Percentiles rank a stretch among this genome's conserved stretches.
These are phyloP conservation scores for Eimeria falciformis DNA, from an alignment of 169 alveolate genomes.

Conservation along the genomic window DNA sequence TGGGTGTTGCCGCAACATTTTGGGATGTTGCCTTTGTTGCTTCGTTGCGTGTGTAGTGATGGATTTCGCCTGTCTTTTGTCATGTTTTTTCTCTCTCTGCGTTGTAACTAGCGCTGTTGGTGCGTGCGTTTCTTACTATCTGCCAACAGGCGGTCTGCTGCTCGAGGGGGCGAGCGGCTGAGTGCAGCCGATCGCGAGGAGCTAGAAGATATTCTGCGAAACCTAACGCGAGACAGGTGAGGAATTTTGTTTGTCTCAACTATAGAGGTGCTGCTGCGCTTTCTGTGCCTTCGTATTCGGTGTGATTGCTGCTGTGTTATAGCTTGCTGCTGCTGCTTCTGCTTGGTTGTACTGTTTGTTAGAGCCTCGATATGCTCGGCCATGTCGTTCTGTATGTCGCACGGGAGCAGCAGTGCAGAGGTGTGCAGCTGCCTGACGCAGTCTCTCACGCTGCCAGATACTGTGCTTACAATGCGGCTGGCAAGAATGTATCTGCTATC, in stretches of 20 bases:
- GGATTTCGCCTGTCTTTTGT: background rate
- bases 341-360: background rate
- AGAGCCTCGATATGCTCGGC: slow-evolving; percentile 73
- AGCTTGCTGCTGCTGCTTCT: background rate
- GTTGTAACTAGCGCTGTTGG: background rate
- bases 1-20: background rate
- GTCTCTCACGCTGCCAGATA: slow-evolving; percentile 72
- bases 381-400: slow-evolving; percentile 74
- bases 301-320: background rate
- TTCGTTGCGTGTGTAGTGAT: no score
- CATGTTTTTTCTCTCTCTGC: background rate
- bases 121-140: background rate
- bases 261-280: no score
- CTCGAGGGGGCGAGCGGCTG: slow-evolving; percentile 75
- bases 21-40: background rate
- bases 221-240: slow-evolving; percentile 76
- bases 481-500: slow-evolving; percentile 84
- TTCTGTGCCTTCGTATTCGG: background rate
- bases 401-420: slow-evolving; percentile 72
- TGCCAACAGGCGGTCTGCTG: slow-evolving; percentile 56
- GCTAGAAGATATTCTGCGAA: slow-evolving; percentile 73
- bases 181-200: slow-evolving; percentile 70
- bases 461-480: slow-evolving; percentile 75
- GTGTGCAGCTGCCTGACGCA: slow-evolving; percentile 60
- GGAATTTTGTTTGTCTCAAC: background rate